Evolutionary conservation across 108 stramenopile species (phyloP).

Genomic region (Stephanodiscus minutulus): DNA sequence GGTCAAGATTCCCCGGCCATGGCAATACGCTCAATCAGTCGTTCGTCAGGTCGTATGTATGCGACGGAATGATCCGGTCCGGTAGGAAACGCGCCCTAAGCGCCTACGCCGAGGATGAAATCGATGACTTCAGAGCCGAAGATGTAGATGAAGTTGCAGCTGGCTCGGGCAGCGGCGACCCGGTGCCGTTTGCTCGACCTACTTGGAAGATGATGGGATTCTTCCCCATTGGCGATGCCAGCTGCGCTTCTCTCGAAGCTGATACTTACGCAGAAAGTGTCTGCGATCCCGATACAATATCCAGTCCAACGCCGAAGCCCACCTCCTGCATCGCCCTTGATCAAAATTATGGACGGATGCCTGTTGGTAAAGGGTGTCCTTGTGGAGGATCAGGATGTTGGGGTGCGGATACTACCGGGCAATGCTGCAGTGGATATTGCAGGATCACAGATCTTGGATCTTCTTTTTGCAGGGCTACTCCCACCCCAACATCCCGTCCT

Average conservation of each 20-base stretch:
- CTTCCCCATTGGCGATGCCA: conserved; percentile 1
- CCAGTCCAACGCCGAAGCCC: neutral
- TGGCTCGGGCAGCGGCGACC: too few relatives aligned
- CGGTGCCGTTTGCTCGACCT: neutral
- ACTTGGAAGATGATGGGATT: conserved; percentile 33
- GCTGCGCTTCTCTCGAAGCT: conserved; percentile 9
- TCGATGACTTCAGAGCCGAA: too few relatives aligned
- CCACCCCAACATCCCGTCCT: neutral
- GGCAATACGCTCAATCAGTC: neutral
- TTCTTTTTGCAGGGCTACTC: too few relatives aligned
- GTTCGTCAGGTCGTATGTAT: conserved; percentile 19
- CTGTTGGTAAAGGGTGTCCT: too few relatives aligned
- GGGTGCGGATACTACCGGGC: too few relatives aligned
- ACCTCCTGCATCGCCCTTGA: too few relatives aligned
- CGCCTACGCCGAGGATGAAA: too few relatives aligned
- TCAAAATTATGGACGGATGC: too few relatives aligned
- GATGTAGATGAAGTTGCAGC: too few relatives aligned
- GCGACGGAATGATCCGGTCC: conserved; percentile 4
- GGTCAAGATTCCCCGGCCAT: conserved; percentile 18
- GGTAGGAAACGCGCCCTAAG: neutral
- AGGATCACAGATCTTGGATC: too few relatives aligned
- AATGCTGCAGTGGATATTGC: too few relatives aligned
- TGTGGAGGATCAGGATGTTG: too few relatives aligned
- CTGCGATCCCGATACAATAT: neutral
- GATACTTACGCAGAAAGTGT: conserved; percentile 7